Base-by-base conservation (phyloP, 768 basidiomycete genomes). In the Holtermanniella nyarrowii region DNA sequence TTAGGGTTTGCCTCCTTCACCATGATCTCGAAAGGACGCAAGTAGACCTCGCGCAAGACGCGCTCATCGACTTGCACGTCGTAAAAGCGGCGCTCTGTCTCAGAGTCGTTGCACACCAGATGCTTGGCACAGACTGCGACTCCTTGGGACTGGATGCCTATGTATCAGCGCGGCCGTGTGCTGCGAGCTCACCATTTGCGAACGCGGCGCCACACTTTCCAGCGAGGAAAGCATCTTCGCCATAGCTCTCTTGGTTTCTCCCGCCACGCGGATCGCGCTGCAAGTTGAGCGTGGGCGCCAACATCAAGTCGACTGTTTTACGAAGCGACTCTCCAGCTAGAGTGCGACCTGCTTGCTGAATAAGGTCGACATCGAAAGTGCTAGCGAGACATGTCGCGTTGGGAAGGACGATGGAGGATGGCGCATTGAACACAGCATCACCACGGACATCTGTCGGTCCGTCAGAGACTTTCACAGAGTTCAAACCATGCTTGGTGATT, bases 251-350 rank as follows among this genome's bases (percentile, higher is more conserved):
- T 22, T 52, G 65, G 72, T 55, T 65, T 80, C 84, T 26, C 0
- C 71, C 71, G 11, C 69, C 68, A 1, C 65, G 54, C 11, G 70
- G 72, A 0, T 58, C 62, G 10, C 86, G 78, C 70, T 86, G 86
- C 46, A 86, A 86, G 65, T 89, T 88, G 65, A 83, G 84, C 0
- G 86, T 88, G 0, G 86, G 87, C 0, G 81, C 87, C n/a, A n/a
- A n/a, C n/a, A n/a, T n/a, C n/a, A n/a, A n/a, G n/a, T n/a, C n/a
- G n/a, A n/a, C n/a, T n/a, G n/a, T n/a, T n/a, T n/a, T n/a, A n/a
- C n/a, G n/a, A n/a, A n/a, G n/a, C n/a, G n/a, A n/a, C n/a, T n/a
- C n/a, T n/a, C n/a, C n/a, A n/a, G n/a, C n/a, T n/a, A n/a, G n/a
- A n/a, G n/a, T n/a, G n/a, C n/a, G n/a, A n/a, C n/a, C n/a, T n/a